These are phyloP conservation scores for Dorcoceras hygrometricum DNA, from an alignment of 257 asterid species.

Conservation along the genomic window DNA sequence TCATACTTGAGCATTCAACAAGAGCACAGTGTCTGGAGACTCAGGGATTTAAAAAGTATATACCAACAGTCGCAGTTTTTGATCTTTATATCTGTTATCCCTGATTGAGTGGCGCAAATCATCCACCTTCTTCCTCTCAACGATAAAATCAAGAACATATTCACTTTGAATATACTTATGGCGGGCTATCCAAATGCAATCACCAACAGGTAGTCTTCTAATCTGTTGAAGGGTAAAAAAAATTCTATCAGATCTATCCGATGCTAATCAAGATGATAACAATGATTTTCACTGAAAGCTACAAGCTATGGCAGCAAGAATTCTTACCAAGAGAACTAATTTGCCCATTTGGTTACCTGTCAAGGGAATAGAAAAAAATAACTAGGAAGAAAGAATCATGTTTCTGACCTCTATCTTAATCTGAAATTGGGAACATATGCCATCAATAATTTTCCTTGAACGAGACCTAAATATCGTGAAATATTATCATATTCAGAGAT, in stretches of 20 bases:
- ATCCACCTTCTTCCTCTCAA: conserved; percentile 94
- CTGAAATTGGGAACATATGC: conserved; percentile 53
- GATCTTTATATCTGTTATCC: conserved; percentile 92
- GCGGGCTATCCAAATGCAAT: conserved; percentile 93
- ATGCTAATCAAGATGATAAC: conserved; percentile 21
- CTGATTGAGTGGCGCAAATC: conserved; percentile 87
- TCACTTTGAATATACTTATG: conserved; percentile 57
- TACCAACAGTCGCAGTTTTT: conserved; percentile 92
- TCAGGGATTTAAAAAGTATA: conserved; percentile 19
- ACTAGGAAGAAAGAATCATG: conserved; percentile 10
- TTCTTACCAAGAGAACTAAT: background rate
- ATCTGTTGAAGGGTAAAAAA: conserved; percentile 42
- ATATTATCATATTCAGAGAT: conserved; percentile 4
- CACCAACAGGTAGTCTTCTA: conserved; percentile 92
- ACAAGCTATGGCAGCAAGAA: conserved; percentile 13
- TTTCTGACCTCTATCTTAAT: conserved; percentile 68
- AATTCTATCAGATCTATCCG: conserved; percentile 5
- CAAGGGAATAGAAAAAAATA: conserved; percentile 6
- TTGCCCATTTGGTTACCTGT: background rate
- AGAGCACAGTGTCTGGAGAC: background rate
- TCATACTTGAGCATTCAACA: no score
- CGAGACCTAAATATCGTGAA: conserved; percentile 54
- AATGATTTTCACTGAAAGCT: background rate
- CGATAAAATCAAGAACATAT: conserved; percentile 92
- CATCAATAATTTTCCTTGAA: conserved; percentile 64